These are phyloP conservation scores for Termitomyces sp. DNA, from an alignment of 1,284 basidiomycete genomes.

Conservation along the genomic window DNA sequence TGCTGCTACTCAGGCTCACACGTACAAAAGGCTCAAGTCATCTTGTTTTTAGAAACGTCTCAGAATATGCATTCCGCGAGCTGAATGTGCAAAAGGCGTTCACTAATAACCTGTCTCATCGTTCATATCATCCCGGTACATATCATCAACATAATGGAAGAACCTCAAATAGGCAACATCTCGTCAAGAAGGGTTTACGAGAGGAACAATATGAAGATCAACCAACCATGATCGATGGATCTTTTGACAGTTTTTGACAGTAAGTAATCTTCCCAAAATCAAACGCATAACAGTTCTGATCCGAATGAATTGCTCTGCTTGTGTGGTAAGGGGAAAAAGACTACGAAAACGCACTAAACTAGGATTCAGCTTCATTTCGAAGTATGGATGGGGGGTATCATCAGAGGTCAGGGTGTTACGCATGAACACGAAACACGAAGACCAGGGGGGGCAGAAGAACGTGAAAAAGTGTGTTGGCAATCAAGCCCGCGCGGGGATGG, in stretches of 20 bases:
- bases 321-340: slow-evolving; percentile 13
- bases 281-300: slow-evolving; percentile 3
- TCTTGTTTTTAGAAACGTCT: slow-evolving; percentile 23
- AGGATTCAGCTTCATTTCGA: slow-evolving; percentile 13
- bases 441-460: not conserved
- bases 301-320: slow-evolving; percentile 17
- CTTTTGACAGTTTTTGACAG: no score
- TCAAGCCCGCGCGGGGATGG: slow-evolving; percentile 5
- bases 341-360: slow-evolving; percentile 17
- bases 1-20: slow-evolving; percentile 34
- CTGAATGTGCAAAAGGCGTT: no score
- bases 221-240: not conserved
- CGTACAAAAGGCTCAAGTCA: slow-evolving; percentile 32
- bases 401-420: not conserved
- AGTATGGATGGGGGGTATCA: slow-evolving; percentile 4
- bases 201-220: no score
- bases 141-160: not conserved
- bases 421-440: not conserved
- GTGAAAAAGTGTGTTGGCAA: not conserved
- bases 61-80: no score
- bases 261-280: not conserved
- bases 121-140: slow-evolving; percentile 7
- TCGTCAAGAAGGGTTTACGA: no score
- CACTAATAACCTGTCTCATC: no score
- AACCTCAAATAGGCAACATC: not conserved